Evolutionary conservation across 495 filamentous ascomycete genomes (phyloP), one percentile per base, ranked within the genome.

Genomic region (Thozetella sp.): DNA sequence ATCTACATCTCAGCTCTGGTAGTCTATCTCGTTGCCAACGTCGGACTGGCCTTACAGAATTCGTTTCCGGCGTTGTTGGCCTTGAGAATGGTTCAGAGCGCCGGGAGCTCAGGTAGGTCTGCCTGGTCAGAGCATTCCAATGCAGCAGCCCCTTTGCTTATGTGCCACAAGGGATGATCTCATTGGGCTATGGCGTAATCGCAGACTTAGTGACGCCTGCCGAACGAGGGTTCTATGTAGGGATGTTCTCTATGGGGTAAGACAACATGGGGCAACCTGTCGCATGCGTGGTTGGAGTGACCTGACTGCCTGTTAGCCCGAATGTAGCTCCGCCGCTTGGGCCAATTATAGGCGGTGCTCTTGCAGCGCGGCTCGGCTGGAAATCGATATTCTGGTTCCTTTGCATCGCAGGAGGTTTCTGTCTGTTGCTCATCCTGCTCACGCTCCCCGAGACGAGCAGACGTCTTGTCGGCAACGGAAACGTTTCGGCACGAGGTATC

Each of bases 101-200:
- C 30, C 17, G 30, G 9, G 17, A 37, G 6, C 6, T 37, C 30
- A 9, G 30, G 30, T 37, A 37, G 30, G 30, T 37, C 9, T 37
- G 30, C 6, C 17, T 37, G 30, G 9, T 17, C 17, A 6, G 30
- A 17, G 30, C 9, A 37, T 9, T 37, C 17, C 30, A 6, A 37
- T 37, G 9, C 17, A 86, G 22, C 83, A 82, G 0, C 83, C 83
- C 0, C 68, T 86, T 13, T 75, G 89, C 20, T 86, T 86, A 10
- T 86, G 86, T 1, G 61, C 84, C 0, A 67, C 89, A 17, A 73
- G 73, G 15, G 75, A 86, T 26, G 86, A 75, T 53, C 69, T 85
- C 1, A 84, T 84, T 1, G 89, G 87, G 87, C 72, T 83, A 45
- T 73, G 70, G 27, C 84, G 87, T 23, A 90, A 89, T 67, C 88